phyloP scores from a whole-genome alignment of 169 alveolate species.

The Perkinsus olseni region DNA sequence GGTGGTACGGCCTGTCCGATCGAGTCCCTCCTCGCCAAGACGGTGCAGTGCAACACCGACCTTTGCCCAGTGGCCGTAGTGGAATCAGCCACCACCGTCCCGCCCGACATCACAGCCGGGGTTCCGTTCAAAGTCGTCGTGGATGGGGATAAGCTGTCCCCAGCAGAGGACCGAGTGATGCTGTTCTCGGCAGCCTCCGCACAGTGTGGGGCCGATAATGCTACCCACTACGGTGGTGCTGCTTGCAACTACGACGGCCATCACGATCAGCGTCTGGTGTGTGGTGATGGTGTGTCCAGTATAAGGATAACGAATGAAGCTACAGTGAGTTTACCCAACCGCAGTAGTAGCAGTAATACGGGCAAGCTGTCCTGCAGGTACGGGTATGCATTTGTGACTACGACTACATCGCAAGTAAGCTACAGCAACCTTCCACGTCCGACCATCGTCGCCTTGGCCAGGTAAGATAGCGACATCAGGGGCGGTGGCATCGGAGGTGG shows the following conservation, averaged over 20 bases:
- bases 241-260: background rate
- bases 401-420: background rate
- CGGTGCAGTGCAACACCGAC: background rate
- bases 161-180: background rate
- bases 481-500: background rate
- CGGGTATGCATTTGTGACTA: background rate
- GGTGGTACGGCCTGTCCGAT: background rate
- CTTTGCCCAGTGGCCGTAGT: background rate
- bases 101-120: background rate
- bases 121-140: background rate
- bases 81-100: background rate
- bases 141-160: background rate
- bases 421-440: background rate
- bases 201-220: background rate
- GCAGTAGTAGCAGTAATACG: too few relatives aligned
- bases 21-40: background rate
- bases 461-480: background rate
- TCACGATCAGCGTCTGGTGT: background rate
- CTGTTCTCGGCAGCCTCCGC: background rate
- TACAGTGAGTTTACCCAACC: background rate
- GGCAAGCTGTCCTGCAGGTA: background rate
- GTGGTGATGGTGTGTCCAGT: background rate
- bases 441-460: background rate
- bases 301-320: background rate
- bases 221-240: background rate